A percentile compares a stretch with the other conserved stretches of the same genome.
phyloP scores from a whole-genome alignment of 2,329 filamentous ascomycete genomes.

The Macrophomina phaseolina region DNA sequence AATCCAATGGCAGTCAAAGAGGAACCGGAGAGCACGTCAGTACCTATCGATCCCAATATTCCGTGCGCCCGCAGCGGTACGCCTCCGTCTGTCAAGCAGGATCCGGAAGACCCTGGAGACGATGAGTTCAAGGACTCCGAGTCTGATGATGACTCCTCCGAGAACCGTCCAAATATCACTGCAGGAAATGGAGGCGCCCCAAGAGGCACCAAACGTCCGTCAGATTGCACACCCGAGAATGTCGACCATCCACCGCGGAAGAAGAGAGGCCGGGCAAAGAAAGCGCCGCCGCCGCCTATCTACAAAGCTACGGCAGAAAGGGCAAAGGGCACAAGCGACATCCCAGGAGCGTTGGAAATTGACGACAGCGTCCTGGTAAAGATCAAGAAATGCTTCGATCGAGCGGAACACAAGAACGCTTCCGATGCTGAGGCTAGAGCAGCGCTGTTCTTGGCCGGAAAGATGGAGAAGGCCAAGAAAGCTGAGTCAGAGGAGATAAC shows the following conservation, averaged over 20 bases:
- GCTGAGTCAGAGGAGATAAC: conserved; percentile 22
- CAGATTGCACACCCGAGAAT: not conserved
- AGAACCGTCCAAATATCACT: not conserved
- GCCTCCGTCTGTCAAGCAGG: not conserved
- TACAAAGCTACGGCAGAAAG: not conserved
- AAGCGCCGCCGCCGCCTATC: not conserved
- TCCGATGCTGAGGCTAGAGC: conserved; percentile 24
- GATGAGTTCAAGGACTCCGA: not conserved
- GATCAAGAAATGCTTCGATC: conserved; percentile 30
- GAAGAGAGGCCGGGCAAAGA: not conserved
- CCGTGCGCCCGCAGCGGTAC: too few species aligned
- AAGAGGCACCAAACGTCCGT: not conserved
- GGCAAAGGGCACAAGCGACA: not conserved
- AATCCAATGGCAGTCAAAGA: not conserved
- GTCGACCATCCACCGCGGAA: not conserved
- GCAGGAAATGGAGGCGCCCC: too few species aligned
- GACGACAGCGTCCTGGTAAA: conserved; percentile 23
- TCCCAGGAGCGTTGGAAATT: not conserved
- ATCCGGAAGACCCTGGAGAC: not conserved
- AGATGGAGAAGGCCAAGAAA: conserved; percentile 19
- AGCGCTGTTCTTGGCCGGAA: conserved; percentile 15
- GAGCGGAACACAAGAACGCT: conserved; percentile 18
- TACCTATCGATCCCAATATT: not conserved
- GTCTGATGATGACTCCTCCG: too few species aligned
- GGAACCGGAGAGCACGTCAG: not conserved